A percentile compares a stretch with the other conserved stretches of the same genome.
Conservation (phyloP, 345 rosid genomes). For the Ailanthus altissimus region DNA sequence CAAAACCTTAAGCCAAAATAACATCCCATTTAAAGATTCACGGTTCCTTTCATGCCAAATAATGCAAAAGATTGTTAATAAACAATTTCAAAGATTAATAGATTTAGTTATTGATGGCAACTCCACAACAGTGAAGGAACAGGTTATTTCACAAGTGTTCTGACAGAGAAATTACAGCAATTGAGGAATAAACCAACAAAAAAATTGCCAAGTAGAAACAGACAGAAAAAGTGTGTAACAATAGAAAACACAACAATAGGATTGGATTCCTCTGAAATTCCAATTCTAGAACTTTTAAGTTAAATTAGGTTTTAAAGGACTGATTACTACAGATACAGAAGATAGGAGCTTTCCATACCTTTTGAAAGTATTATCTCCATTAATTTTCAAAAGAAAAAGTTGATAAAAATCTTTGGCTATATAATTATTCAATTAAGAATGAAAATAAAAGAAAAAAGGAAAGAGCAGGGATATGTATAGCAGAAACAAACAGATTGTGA, state of each 20-base stretch:
- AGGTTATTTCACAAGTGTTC: not conserved
- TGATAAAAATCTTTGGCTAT: not conserved
- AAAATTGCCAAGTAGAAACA: not conserved
- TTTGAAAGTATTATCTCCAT: not conserved
- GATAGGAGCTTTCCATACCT: not conserved
- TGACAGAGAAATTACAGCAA: not conserved
- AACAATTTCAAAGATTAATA: too few species aligned
- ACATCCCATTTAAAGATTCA: not conserved
- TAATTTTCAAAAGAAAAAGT: not conserved
- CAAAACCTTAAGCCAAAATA: not conserved
- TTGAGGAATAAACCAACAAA: not conserved
- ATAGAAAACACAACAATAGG: too few species aligned
- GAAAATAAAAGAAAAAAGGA: not conserved
- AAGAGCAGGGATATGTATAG: conserved; percentile 4
- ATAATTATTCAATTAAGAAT: not conserved
- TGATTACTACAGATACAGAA: not conserved
- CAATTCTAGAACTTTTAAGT: not conserved
- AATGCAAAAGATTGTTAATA: not conserved
- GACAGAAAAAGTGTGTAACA: not conserved
- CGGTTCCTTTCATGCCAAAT: not conserved
- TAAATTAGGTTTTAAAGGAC: not conserved
- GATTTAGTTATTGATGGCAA: not conserved
- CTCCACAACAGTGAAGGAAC: conserved; percentile 3
- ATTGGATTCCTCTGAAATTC: not conserved
- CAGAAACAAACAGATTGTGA: conserved; percentile 19